These are phyloP conservation scores for Macrophomina tecta DNA, from an alignment of 2,329 filamentous ascomycete genomes.

Conservation along the genomic window DNA sequence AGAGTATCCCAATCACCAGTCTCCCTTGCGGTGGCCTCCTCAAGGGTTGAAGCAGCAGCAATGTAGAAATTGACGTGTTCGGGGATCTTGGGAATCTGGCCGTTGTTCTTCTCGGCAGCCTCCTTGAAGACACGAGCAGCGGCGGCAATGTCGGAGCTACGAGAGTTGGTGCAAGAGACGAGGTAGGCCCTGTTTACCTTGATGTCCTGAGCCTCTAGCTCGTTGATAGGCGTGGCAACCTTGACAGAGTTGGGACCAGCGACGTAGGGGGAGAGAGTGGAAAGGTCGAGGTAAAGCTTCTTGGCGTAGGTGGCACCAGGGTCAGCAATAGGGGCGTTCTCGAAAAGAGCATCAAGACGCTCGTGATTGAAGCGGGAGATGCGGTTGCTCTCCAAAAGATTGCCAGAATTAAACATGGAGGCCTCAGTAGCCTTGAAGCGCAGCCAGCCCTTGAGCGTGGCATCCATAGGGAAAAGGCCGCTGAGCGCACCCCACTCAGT, in stretches of 20 bases:
- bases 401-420: slow-evolving; percentile 63
- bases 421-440: slow-evolving; percentile 75
- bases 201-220: slow-evolving; percentile 77
- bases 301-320: slow-evolving; percentile 83
- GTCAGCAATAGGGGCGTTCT: slow-evolving; percentile 72
- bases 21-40: slow-evolving; percentile 79
- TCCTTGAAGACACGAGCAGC: slow-evolving; percentile 87
- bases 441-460: slow-evolving; percentile 73
- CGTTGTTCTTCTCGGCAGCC: slow-evolving; percentile 65
- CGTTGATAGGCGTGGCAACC: slow-evolving; percentile 75
- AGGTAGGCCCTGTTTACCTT: slow-evolving; percentile 83
- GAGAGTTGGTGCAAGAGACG: slow-evolving; percentile 87
- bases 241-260: slow-evolving; percentile 92
- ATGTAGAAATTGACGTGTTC: slow-evolving; percentile 85
- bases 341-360: slow-evolving; percentile 73
- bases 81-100: slow-evolving; percentile 71
- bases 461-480: slow-evolving; percentile 82
- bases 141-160: slow-evolving; percentile 78
- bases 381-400: slow-evolving; percentile 53
- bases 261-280: slow-evolving; percentile 82
- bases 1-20: slow-evolving; percentile 85
- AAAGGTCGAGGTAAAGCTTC: slow-evolving; percentile 79
- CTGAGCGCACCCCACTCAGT: slow-evolving; percentile 80
- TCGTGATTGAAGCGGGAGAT: slow-evolving; percentile 72
- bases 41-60: slow-evolving; percentile 78